A percentile compares a stretch with the other conserved stretches of the same genome.
These are phyloP conservation scores for Wickerhamiella musiphila DNA, from an alignment of 805 yeast genomes.

Conservation along the genomic window DNA sequence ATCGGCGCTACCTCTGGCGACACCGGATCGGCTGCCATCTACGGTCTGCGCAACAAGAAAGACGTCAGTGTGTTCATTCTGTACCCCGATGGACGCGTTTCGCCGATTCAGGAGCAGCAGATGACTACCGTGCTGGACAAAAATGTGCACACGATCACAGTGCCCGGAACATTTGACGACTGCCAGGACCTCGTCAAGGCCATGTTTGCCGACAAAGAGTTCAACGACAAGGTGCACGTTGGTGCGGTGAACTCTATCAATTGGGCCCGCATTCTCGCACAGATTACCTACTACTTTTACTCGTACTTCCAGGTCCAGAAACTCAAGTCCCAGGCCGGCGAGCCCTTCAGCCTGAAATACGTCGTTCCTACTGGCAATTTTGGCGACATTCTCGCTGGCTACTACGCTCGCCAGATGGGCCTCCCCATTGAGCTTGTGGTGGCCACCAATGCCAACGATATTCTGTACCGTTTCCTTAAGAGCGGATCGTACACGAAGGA, in stretches of 20 bases:
- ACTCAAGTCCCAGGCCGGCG: conserved; percentile 15
- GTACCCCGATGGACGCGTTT: conserved; percentile 93
- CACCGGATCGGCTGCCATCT: conserved; percentile 97
- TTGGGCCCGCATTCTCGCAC: conserved; percentile 98
- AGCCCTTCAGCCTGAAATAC: conserved; percentile 36
- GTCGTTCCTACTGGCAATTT: conserved; percentile 98
- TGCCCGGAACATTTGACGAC: conserved; percentile 92
- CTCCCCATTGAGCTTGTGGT: conserved; percentile 77
- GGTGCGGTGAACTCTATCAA: conserved; percentile 98
- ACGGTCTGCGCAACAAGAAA: conserved; percentile 90
- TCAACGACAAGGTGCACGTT: conserved; percentile 77
- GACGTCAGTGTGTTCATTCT: conserved; percentile 94
- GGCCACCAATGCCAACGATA: conserved; percentile 93
- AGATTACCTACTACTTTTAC: conserved; percentile 89
- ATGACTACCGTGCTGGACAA: conserved; percentile 92
- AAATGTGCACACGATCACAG: conserved; percentile 89
- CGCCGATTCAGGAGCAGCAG: conserved; percentile 95
- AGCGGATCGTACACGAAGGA: conserved; percentile 71
- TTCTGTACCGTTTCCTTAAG: conserved; percentile 79
- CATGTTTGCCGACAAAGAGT: conserved; percentile 75
- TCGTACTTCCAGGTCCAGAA: conserved; percentile 58
- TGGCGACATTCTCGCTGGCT: conserved; percentile 96
- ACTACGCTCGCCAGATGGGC: conserved; percentile 89
- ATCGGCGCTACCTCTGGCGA: conserved; percentile 99
- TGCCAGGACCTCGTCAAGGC: conserved; percentile 94